These are phyloP conservation scores for Paramecium pentaurelia DNA, from an alignment of 73 alveolate genomes.

Conservation along the genomic window DNA sequence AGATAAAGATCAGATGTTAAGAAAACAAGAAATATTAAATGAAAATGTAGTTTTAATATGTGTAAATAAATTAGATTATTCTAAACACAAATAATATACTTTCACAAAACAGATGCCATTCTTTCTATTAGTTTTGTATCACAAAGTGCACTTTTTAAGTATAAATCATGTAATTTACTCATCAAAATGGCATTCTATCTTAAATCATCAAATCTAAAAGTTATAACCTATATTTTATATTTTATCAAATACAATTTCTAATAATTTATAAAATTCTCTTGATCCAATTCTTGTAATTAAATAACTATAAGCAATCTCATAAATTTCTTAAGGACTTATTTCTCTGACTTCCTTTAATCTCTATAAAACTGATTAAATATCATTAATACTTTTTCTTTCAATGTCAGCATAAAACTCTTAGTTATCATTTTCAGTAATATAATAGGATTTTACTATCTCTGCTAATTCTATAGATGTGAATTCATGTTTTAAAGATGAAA, in stretches of 20 bases:
- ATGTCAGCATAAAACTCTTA: neutral
- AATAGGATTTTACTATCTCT: neutral
- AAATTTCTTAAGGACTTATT: neutral
- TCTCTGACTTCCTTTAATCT: slow-evolving; percentile 14
- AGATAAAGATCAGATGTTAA: slow-evolving; percentile 44
- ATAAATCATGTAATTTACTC: neutral
- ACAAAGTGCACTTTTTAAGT: slow-evolving; percentile 26
- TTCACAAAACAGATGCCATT: neutral
- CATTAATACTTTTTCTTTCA: neutral
- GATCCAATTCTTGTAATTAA: slow-evolving; percentile 7
- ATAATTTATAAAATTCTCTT: neutral
- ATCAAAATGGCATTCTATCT: neutral
- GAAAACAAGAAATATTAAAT: slow-evolving; percentile 18
- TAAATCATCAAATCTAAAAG: slow-evolving; percentile 18
- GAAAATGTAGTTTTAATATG: neutral
- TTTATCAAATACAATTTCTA: neutral
- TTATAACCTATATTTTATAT: neutral
- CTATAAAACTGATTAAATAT: neutral
- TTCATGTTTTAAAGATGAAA: slow-evolving; percentile 12
- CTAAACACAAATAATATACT: neutral
- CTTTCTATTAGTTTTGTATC: neutral
- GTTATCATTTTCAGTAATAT: slow-evolving; percentile 21
- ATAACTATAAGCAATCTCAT: neutral
- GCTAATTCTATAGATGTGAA: neutral
- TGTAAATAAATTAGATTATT: neutral